Percentiles rank a stretch among this genome's conserved stretches.
Evolutionary conservation across 805 yeast species (phyloP).

Genomic region (Lipomyces kockii): DNA sequence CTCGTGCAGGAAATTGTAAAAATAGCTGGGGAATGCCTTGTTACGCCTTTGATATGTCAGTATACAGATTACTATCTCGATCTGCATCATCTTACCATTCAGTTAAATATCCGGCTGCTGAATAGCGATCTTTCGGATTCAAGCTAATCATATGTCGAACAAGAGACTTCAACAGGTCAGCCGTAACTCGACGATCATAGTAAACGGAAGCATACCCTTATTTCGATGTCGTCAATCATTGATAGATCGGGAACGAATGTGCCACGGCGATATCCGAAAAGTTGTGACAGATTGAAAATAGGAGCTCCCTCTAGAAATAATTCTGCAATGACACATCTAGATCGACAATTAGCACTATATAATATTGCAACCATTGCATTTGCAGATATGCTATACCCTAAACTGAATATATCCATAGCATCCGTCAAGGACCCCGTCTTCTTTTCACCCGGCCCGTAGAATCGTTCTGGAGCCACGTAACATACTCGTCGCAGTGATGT

Average conservation of each 20-base stretch:
- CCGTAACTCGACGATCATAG: background rate
- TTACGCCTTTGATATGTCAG: constrained; percentile 18
- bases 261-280: constrained; percentile 76
- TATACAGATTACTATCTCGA: constrained; percentile 50
- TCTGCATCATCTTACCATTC: constrained; percentile 59
- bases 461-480: constrained; percentile 94
- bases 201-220: constrained; percentile 48
- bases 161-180: constrained; percentile 43
- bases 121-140: constrained; percentile 63
- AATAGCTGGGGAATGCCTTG: constrained; percentile 36
- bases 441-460: constrained; percentile 47
- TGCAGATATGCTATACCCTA: constrained; percentile 40
- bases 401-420: constrained; percentile 70
- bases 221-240: constrained; percentile 55
- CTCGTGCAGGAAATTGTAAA: constrained; percentile 62
- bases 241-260: constrained; percentile 69
- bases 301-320: constrained; percentile 85
- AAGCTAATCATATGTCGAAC: constrained; percentile 66
- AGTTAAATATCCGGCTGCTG: constrained; percentile 59
- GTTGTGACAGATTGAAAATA: constrained; percentile 80
- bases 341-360: background rate
- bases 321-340: constrained; percentile 81
- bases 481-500: constrained; percentile 85
- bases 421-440: constrained; percentile 51
- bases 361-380: background rate